These are phyloP conservation scores for Coniella vitis DNA, from an alignment of 2,329 filamentous ascomycete species.

Conservation along the genomic window DNA sequence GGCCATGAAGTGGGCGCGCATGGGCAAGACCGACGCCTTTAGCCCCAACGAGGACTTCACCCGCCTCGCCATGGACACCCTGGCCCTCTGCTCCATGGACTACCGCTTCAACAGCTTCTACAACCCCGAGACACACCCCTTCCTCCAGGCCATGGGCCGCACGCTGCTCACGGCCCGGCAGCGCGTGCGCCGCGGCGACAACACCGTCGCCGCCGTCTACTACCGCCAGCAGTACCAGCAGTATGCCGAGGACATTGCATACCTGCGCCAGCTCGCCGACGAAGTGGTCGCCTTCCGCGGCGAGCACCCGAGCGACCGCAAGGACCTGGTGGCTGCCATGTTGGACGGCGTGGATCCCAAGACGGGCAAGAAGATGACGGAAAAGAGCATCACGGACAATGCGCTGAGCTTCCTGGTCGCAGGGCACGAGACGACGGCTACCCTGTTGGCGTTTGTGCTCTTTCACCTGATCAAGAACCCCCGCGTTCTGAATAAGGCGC, in stretches of 20 bases:
- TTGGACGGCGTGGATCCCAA: conserved; percentile 14
- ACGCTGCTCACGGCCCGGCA: conserved; percentile 11
- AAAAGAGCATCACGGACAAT: conserved; percentile 17
- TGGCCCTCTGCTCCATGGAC: conserved; percentile 17
- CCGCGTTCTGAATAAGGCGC: conserved; percentile 14
- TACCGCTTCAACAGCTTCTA: conserved; percentile 19
- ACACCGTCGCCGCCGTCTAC: background rate
- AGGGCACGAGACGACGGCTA: conserved; percentile 17
- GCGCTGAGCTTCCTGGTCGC: conserved; percentile 18
- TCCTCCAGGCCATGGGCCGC: conserved; percentile 12
- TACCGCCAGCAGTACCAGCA: background rate
- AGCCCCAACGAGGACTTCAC: background rate
- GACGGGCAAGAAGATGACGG: conserved; percentile 16
- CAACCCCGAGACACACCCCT: conserved; percentile 6
- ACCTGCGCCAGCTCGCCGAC: background rate
- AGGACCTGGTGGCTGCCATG: conserved; percentile 17
- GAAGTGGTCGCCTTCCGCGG: background rate
- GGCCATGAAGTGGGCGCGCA: conserved; percentile 13
- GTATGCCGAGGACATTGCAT: background rate
- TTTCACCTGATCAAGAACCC: conserved; percentile 17
- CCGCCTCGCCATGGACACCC: conserved; percentile 15
- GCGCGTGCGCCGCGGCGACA: background rate
- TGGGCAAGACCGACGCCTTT: background rate
- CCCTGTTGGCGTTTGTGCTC: conserved; percentile 14
- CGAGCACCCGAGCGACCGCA: conserved; percentile 3